These are phyloP conservation scores for Galium porrigens DNA, from an alignment of 305 asterid species.

Conservation along the genomic window DNA sequence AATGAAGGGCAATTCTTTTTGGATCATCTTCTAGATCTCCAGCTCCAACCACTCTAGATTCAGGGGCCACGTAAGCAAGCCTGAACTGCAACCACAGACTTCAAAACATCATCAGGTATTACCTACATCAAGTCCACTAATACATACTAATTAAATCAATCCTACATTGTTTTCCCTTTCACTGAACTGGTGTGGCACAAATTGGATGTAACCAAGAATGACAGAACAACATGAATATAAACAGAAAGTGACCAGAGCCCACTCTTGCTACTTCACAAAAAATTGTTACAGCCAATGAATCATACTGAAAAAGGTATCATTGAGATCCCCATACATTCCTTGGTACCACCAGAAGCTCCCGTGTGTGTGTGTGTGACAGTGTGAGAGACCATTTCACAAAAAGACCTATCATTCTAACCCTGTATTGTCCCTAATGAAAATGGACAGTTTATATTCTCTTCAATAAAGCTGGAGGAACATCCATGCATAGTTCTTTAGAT, in stretches of 20 bases:
- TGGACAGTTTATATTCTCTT: background rate
- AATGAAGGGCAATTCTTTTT: conserved; percentile 48
- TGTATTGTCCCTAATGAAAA: background rate
- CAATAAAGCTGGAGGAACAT: background rate
- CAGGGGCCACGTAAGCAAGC: conserved; percentile 79
- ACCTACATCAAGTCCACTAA: background rate
- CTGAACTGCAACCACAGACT: conserved; percentile 48
- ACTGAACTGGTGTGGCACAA: background rate
- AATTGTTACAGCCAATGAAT: background rate
- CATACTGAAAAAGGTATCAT: background rate
- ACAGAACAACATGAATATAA: background rate
- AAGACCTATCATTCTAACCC: background rate
- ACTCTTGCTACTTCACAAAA: background rate
- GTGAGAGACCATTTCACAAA: background rate
- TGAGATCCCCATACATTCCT: background rate
- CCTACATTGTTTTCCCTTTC: background rate
- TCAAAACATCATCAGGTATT: background rate
- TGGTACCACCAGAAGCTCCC: background rate
- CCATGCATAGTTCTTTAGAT: background rate
- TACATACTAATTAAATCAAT: background rate
- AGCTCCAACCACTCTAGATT: conserved; percentile 63
- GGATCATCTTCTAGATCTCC: conserved; percentile 81
- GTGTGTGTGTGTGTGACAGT: background rate
- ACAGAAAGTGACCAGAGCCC: background rate
- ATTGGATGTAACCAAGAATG: background rate